A percentile compares a stretch with the other conserved stretches of the same genome.
These are phyloP conservation scores for Massariosphaeria phaeospora DNA, from an alignment of 495 filamentous ascomycete genomes.

Conservation along the genomic window DNA sequence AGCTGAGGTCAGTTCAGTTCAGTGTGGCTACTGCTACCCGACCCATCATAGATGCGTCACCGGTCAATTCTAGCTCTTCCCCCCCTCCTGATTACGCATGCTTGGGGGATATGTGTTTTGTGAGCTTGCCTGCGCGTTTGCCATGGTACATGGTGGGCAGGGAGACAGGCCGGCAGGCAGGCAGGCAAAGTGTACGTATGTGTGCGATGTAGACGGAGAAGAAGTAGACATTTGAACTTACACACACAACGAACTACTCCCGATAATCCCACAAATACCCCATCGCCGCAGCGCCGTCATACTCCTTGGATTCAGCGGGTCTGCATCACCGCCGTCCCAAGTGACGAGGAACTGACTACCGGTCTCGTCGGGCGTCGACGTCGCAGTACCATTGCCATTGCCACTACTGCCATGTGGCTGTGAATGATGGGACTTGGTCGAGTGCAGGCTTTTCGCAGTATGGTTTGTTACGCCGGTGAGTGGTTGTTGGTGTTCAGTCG, in stretches of 20 bases:
- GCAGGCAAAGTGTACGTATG: background rate
- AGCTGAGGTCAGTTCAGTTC: too few species aligned
- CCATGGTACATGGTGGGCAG: too few species aligned
- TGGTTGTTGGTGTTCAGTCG: background rate
- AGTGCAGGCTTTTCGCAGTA: conserved; percentile 15
- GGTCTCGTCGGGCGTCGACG: conserved; percentile 2
- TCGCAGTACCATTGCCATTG: conserved; percentile 28
- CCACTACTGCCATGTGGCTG: conserved; percentile 21
- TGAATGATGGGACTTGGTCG: conserved; percentile 25
- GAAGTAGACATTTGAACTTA: conserved; percentile 55
- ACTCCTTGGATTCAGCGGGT: conserved; percentile 67
- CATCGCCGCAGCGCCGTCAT: conserved; percentile 67
- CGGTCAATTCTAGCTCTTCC: too few species aligned
- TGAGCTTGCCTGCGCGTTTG: too few species aligned
- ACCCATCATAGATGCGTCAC: too few species aligned
- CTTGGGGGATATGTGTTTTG: too few species aligned
- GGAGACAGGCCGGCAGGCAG: background rate
- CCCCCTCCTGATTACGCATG: too few species aligned
- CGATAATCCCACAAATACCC: conserved; percentile 69
- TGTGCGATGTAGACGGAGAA: background rate
- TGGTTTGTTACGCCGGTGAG: background rate
- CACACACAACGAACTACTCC: conserved; percentile 74
- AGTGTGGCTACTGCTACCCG: too few species aligned
- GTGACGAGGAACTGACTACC: conserved; percentile 65
- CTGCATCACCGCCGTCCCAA: conserved; percentile 66